Evolutionary conservation across 2,329 filamentous ascomycete species (phyloP), one percentile per base, ranked within the genome.

Genomic region (Aspergillus oerlinghausenensis): DNA sequence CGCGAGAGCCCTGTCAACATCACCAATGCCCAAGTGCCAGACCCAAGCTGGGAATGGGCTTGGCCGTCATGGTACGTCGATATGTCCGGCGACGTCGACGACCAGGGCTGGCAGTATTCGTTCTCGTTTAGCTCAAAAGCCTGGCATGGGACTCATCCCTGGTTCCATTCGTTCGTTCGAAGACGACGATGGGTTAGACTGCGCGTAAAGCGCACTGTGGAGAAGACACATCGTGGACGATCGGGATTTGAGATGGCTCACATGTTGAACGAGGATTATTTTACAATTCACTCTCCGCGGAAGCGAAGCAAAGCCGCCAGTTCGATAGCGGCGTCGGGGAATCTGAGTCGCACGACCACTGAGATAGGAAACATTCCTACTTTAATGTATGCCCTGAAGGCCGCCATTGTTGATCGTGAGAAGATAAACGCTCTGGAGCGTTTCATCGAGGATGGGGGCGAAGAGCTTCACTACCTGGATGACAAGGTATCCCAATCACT

Each of bases 111-210:
- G 94, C 88, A 96, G 70, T 99, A 99, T 74, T 94, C 90, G 17
- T 92, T 97, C 70, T 88, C 89, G 63, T 99, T 97, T 70, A 79
- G 80, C 62, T 84, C 82, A 45, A 91, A 89, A 63, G 84, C 86
- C 2, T 99, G 94, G 94, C 94, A 99, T 73, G 87, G 88, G 3
- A 89, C 89, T 19, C 85, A 88, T 70, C 88, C 85, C 26, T 97
- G 93, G 92, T 96, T 91, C 74, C 93, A 92, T 71, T 96, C 91
- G 1, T 99, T 93, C 69, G 94, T 97, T n/a, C 83, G 94, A 38
- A 81, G 94, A 63, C 83, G 94, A 60, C 85, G 90, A 23, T 99
- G 94, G 94, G 85, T 93, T 54, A 82, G 94, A 47, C 88, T 90
- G 71, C 82, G 94, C 35, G 82, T 88, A 52, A 90, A 88, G 74